Percentiles rank a stretch among this genome's conserved stretches.
phyloP scores from a whole-genome alignment of 2,329 filamentous ascomycete species.

The Pseudogymnoascus verrucosus region DNA sequence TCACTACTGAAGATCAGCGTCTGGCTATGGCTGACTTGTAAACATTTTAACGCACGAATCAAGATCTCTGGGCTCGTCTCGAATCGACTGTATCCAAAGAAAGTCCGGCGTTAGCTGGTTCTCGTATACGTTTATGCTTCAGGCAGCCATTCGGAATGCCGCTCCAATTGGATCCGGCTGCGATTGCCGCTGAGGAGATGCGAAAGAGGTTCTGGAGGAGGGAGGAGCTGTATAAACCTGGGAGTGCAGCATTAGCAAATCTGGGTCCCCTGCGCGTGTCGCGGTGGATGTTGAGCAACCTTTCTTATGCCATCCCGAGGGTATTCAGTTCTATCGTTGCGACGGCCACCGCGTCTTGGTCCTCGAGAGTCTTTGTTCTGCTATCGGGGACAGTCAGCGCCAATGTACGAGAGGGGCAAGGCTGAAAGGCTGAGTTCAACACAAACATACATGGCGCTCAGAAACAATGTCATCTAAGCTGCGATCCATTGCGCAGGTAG shows the following conservation, averaged over 20 bases:
- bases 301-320: conserved; percentile 86
- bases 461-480: conserved; percentile 57
- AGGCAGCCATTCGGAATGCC: conserved; percentile 15
- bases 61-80: conserved; percentile 56
- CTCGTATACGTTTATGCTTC: conserved; percentile 16
- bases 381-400: background rate
- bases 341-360: conserved; percentile 26
- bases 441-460: conserved; percentile 46
- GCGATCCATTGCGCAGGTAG: conserved; percentile 45
- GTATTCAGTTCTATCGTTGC: conserved; percentile 36
- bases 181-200: conserved; percentile 11
- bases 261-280: conserved; percentile 12
- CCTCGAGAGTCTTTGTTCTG: conserved; percentile 20
- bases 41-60: conserved; percentile 50
- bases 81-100: conserved; percentile 48
- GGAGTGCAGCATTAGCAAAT: conserved; percentile 9
- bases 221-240: conserved; percentile 29
- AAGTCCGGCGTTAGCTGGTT: conserved; percentile 38
- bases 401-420: background rate
- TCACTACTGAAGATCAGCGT: conserved; percentile 45
- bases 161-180: conserved; percentile 16
- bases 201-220: conserved; percentile 25
- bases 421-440: background rate
- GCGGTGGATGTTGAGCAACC: conserved; percentile 40
- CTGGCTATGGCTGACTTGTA: background rate